These are phyloP conservation scores for Fusarium xylarioides DNA, from an alignment of 2,329 filamentous ascomycete species.

Conservation along the genomic window DNA sequence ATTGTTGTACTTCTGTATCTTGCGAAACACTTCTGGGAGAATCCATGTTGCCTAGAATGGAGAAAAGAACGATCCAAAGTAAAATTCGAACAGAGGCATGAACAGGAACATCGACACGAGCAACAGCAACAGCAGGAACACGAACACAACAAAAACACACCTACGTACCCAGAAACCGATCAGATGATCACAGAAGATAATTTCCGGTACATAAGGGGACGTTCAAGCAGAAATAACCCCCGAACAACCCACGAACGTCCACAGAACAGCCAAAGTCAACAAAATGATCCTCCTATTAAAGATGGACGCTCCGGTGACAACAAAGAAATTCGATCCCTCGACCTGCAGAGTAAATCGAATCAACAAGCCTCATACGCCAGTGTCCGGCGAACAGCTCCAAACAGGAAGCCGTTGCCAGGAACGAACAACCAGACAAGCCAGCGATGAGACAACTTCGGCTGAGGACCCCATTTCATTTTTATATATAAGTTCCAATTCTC, in stretches of 20 bases:
- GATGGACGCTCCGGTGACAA: background rate
- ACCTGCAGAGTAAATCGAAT: background rate
- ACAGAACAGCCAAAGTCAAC: background rate
- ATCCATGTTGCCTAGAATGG: too few relatives aligned
- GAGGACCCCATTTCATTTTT: background rate
- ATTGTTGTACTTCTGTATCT: accelerated
- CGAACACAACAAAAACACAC: too few relatives aligned
- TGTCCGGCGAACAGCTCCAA: background rate
- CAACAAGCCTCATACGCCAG: background rate
- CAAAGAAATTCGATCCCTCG: background rate
- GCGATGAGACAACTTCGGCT: background rate
- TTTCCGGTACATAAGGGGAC: accelerated
- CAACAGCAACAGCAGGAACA: background rate
- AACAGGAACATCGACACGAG: background rate
- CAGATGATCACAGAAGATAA: accelerated
- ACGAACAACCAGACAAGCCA: background rate
- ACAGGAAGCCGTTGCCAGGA: background rate
- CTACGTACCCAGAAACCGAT: accelerated
- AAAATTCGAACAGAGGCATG: background rate
- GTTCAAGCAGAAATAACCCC: accelerated
- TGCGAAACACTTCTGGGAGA: background rate
- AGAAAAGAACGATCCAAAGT: accelerated
- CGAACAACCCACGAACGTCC: background rate
- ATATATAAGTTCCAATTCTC: background rate
- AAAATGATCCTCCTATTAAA: background rate